A percentile compares a stretch with the other conserved stretches of the same genome.
These are phyloP conservation scores for Filobasidium floriforme DNA, from an alignment of 768 basidiomycete genomes.

Conservation along the genomic window DNA sequence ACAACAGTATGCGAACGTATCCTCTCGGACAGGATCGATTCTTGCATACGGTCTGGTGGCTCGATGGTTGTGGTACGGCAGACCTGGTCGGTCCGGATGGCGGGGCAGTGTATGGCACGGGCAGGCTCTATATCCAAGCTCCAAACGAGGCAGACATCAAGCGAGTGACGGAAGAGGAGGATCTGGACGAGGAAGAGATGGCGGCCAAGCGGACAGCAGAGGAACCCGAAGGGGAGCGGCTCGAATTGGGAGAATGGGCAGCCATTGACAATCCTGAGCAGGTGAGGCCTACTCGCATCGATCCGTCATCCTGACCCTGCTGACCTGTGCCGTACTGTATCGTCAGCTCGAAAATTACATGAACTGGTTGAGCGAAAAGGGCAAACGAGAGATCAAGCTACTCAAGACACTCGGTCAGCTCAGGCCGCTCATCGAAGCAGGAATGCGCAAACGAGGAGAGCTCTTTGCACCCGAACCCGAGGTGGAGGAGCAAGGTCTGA, in stretches of 20 bases:
- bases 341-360: conserved; percentile 48
- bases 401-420: conserved; percentile 59
- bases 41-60: conserved; percentile 96
- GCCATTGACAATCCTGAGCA: conserved; percentile 78
- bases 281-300: conserved; percentile 50
- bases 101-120: conserved; percentile 74
- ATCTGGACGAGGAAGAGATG: conserved; percentile 55
- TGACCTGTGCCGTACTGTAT: background rate
- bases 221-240: conserved; percentile 67
- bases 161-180: conserved; percentile 27
- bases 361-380: conserved; percentile 86
- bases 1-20: conserved; percentile 75
- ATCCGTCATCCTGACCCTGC: background rate
- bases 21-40: conserved; percentile 88
- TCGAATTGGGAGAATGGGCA: conserved; percentile 80
- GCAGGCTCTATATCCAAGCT: conserved; percentile 85
- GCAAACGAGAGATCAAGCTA: conserved; percentile 72
- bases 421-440: conserved; percentile 33
- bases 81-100: conserved; percentile 71
- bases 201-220: conserved; percentile 61
- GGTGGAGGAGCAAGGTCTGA: conserved; percentile 12
- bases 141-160: conserved; percentile 74
- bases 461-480: conserved; percentile 14
- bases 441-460: conserved; percentile 30
- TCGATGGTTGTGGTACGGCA: conserved; percentile 86